Conservation (phyloP, 2,329 filamentous ascomycete genomes). For the Rosellinia necatrix region DNA sequence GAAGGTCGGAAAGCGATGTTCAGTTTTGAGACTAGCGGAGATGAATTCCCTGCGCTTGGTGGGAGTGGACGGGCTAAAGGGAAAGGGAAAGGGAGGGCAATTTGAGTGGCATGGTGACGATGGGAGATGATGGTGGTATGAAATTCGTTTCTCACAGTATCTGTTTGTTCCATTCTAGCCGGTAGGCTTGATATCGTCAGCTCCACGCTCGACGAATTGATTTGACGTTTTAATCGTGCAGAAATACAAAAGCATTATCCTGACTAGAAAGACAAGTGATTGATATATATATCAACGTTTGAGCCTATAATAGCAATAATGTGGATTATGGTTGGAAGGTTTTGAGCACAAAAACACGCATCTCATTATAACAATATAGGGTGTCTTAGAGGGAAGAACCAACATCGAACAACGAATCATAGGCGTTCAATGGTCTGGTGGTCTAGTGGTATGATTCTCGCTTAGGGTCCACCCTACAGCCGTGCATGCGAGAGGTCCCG, state of each 20-base stretch:
- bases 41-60: constrained; percentile 39
- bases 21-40: constrained; percentile 23
- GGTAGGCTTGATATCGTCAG: constrained; percentile 12
- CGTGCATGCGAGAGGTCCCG: constrained; percentile 47
- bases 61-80: constrained; percentile 31
- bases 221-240: background rate
- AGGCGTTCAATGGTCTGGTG: constrained; percentile 48
- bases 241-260: too few relatives aligned
- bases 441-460: constrained; percentile 74
- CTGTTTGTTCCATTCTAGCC: constrained; percentile 20
- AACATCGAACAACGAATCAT: background rate
- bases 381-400: too few relatives aligned
- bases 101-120: background rate
- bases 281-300: background rate
- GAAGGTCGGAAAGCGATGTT: constrained; percentile 42
- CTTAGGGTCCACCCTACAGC: constrained; percentile 57
- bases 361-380: too few relatives aligned
- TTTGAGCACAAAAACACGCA: too few relatives aligned
- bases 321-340: too few relatives aligned
- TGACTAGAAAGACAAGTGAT: too few relatives aligned
- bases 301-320: too few relatives aligned
- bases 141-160: constrained; percentile 1
- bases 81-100: constrained; percentile 31
- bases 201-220: background rate
- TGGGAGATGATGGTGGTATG: background rate